Percentiles rank a stretch among this genome's conserved stretches.
These are phyloP conservation scores for Dimocarpus longan DNA, from an alignment of 345 rosid species.

Conservation along the genomic window DNA sequence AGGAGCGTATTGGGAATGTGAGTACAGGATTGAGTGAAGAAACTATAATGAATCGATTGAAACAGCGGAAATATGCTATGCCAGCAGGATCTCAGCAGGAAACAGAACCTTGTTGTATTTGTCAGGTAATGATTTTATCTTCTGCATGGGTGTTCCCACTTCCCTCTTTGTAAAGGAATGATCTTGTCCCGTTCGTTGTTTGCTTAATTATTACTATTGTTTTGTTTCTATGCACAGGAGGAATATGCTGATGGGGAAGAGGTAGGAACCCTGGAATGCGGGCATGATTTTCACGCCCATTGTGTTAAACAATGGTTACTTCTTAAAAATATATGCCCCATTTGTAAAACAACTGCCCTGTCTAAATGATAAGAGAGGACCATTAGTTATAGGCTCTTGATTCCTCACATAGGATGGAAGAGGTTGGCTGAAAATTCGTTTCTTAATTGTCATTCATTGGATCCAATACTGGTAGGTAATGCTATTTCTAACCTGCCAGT, in stretches of 20 bases:
- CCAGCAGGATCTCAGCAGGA: slow-evolving; percentile 38
- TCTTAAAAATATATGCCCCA: slow-evolving; percentile 84
- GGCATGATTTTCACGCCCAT: slow-evolving; percentile 68
- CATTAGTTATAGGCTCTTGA: slow-evolving; percentile 16
- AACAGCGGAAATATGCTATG: slow-evolving; percentile 42
- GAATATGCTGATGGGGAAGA: slow-evolving; percentile 67
- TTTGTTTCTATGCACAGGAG: slow-evolving; percentile 55
- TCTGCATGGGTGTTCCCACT: background rate
- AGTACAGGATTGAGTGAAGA: slow-evolving; percentile 85
- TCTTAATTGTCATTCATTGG: slow-evolving; percentile 15
- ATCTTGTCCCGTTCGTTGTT: background rate
- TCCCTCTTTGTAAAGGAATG: slow-evolving; percentile 39
- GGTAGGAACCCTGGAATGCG: slow-evolving; percentile 72
- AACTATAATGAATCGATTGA: slow-evolving; percentile 49
- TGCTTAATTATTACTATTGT: slow-evolving; percentile 20
- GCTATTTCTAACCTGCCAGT: slow-evolving; percentile 12
- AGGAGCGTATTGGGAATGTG: slow-evolving; percentile 92
- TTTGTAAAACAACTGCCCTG: slow-evolving; percentile 78
- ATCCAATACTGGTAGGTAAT: slow-evolving; percentile 16
- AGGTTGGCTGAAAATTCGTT: slow-evolving; percentile 4
- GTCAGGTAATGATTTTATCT: slow-evolving; percentile 58
- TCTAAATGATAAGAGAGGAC: slow-evolving; percentile 38
- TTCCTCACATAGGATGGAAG: slow-evolving; percentile 15
- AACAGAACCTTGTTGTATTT: slow-evolving; percentile 82
- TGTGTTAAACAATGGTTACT: slow-evolving; percentile 84